Evolutionary conservation across 345 rosid species (phyloP).

Genomic region (Salix brachista): DNA sequence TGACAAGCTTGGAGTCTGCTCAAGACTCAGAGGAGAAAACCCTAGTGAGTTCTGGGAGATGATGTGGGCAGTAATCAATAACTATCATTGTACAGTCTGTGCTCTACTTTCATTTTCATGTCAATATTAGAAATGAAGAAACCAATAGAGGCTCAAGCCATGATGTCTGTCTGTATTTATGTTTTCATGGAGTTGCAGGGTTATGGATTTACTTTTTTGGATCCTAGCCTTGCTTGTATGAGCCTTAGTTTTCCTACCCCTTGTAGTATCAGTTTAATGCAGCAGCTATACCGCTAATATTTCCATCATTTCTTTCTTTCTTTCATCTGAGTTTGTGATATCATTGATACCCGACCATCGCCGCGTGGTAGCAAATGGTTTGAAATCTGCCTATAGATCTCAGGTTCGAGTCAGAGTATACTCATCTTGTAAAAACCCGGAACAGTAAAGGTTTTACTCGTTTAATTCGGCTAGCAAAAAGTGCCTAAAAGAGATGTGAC

Average conservation of each 20-base stretch:
- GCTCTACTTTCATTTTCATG: conserved; percentile 2
- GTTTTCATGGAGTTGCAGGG: conserved; percentile 29
- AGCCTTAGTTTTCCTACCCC: background rate
- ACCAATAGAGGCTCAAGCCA: conserved; percentile 7
- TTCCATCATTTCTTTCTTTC: no score
- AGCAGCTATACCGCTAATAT: no score
- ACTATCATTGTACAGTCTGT: conserved; percentile 25
- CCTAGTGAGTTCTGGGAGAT: conserved; percentile 45
- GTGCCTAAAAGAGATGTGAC: no score
- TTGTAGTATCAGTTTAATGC: background rate
- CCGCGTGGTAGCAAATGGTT: no score
- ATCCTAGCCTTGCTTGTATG: conserved; percentile 35
- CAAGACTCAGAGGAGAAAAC: conserved; percentile 35
- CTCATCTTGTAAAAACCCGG: no score
- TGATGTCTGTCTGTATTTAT: background rate
- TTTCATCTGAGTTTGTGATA: no score
- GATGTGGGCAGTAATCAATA: conserved; percentile 11
- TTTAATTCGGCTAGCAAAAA: no score
- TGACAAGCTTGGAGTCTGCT: conserved; percentile 2
- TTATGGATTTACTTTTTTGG: conserved; percentile 40
- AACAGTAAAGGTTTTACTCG: no score
- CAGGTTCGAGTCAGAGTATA: no score
- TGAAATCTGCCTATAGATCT: no score
- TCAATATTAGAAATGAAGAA: conserved; percentile 6
- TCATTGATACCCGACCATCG: no score